These are phyloP conservation scores for Barnettozyma hawaiiensis DNA, from an alignment of 1,139 yeast genomes.

Conservation along the genomic window DNA sequence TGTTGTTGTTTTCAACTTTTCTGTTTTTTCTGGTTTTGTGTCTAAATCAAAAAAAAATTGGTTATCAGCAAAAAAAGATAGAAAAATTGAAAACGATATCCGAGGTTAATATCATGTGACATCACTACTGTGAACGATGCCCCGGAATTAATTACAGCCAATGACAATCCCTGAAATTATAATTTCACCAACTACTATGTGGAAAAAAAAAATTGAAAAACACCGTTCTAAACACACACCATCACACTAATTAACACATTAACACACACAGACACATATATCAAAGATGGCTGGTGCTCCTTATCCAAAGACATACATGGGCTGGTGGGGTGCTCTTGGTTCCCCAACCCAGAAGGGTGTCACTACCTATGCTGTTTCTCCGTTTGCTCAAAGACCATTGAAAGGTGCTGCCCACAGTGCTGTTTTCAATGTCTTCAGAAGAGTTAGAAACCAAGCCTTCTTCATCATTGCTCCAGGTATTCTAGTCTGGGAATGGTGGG, in stretches of 20 bases:
- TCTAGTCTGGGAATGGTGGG: slow-evolving; percentile 84
- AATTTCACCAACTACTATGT: too few species aligned
- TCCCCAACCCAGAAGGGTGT: slow-evolving; percentile 85
- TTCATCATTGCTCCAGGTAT: slow-evolving; percentile 74
- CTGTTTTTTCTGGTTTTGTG: neutral
- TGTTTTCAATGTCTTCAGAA: slow-evolving; percentile 89
- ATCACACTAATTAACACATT: neutral
- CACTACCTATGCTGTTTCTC: slow-evolving; percentile 84
- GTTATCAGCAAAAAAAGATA: too few species aligned
- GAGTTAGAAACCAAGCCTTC: slow-evolving; percentile 82
- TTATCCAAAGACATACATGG: slow-evolving; percentile 78
- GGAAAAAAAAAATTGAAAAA: neutral
- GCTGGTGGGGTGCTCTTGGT: slow-evolving; percentile 94
- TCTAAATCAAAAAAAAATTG: neutral
- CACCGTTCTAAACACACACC: too few species aligned
- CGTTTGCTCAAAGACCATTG: slow-evolving; percentile 89
- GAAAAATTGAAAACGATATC: too few species aligned
- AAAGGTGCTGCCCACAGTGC: slow-evolving; percentile 84
- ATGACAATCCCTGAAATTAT: slow-evolving; percentile 17
- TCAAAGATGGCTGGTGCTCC: slow-evolving; percentile 66
- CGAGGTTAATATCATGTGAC: neutral
- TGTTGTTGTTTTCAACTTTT: neutral
- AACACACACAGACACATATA: slow-evolving; percentile 3
- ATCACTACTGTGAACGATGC: neutral
- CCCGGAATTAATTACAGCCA: slow-evolving; percentile 20